Base-by-base conservation (phyloP, 202 grass and related monocot genomes). In the Zoysia matrella region DNA sequence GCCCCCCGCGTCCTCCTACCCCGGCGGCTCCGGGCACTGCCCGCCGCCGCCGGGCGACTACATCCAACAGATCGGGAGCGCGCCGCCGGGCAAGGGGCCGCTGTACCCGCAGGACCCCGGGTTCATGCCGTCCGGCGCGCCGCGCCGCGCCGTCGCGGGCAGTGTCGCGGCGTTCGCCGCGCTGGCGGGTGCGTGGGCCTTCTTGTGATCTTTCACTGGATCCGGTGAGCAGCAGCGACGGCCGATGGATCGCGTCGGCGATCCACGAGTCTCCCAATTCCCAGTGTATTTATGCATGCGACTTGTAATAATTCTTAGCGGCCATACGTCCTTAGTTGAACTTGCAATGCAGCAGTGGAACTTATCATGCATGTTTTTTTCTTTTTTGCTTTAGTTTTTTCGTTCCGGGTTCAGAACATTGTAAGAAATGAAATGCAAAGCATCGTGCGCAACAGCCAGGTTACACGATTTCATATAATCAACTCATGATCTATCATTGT, bases 91-190 rank as follows among this genome's bases (percentile, higher is more conserved):
- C 47, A 79, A 52, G 56, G 76, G 77, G 11, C 82, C 82, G 12
- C 57, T 92, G 47, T 94, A 94, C 67, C 84, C 87, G 62, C 82
- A 87, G 84, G 87, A 94, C 77, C 84, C 92, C 3, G 73, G 78
- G 36, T 92, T 80, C 85, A 75, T 88, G 57, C 77, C 84, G 2
- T 83, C 81, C 49, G 60, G 12, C 71, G 92, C 84, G 64, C 71
- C 74, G 12, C 63, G 15, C 45, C 47, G 62, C 57, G 40, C 47
- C 65, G 55, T 18, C 40, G 18, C 48, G 44, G 2, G 82, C 51
- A 52, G 49, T 22, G 69, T 73, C 43, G 77, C 15, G 18, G 72
- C 74, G 65, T 15, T 79, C 3, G 73, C 68, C 12, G 78, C 79
- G 53, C 1, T 82, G 54, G 83, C 74, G 36, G 46, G 40, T 40